These are phyloP conservation scores for Phytophthora quininea DNA, from an alignment of 352 stramenopile genomes.

Conservation along the genomic window DNA sequence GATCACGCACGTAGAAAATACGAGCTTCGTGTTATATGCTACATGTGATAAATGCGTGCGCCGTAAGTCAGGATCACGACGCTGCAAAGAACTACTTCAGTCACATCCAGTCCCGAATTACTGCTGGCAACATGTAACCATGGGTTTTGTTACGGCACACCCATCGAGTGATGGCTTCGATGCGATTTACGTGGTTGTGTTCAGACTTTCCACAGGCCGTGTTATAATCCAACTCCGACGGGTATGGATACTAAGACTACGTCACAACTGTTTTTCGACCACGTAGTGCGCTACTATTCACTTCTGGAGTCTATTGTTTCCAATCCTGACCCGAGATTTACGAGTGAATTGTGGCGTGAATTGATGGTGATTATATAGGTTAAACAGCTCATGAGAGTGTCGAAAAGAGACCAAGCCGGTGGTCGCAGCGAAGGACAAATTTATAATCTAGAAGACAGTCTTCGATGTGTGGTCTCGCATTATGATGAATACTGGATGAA, in stretches of 20 bases:
- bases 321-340: slow-evolving; percentile 11
- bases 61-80: neutral
- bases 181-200: slow-evolving; percentile 6
- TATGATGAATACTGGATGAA: slow-evolving; percentile 11
- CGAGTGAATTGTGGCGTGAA: slow-evolving; percentile 9
- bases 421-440: slow-evolving; percentile 8
- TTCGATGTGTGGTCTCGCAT: slow-evolving; percentile 12
- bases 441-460: slow-evolving; percentile 8
- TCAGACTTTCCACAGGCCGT: slow-evolving; percentile 5
- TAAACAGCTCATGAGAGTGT: slow-evolving; percentile 12
- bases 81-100: neutral
- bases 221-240: slow-evolving; percentile 7
- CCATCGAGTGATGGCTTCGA: slow-evolving; percentile 6
- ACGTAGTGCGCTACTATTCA: slow-evolving; percentile 7
- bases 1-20: neutral
- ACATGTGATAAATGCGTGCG: neutral
- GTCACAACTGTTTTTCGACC: slow-evolving; percentile 6
- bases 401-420: slow-evolving; percentile 10
- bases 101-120: neutral
- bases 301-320: slow-evolving; percentile 2
- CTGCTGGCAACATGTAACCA: neutral
- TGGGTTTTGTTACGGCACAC: slow-evolving; percentile 10
- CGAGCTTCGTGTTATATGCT: neutral
- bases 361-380: slow-evolving; percentile 17
- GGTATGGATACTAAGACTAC: slow-evolving; percentile 7